Evolutionary conservation across 1,284 basidiomycete species (phyloP).

Genomic region (Thecaphora thlaspeos): DNA sequence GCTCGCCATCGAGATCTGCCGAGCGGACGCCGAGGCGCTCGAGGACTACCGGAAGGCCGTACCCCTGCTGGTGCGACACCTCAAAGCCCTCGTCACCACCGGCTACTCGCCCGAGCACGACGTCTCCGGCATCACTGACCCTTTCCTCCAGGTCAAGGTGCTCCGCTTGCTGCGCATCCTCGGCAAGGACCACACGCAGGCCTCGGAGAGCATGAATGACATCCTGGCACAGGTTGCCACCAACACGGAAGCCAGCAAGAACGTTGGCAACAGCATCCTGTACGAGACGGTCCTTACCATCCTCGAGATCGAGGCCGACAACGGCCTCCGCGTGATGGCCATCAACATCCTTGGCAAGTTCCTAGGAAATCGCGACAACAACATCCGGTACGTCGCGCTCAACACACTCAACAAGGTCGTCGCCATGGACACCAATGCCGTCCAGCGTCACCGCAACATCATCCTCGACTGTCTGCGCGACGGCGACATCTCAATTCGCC

Average conservation of each 20-base stretch:
- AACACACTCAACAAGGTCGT: conserved; percentile 99
- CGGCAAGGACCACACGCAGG: conserved; percentile 78
- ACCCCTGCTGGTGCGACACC: conserved; percentile 86
- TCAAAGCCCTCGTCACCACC: conserved; percentile 92
- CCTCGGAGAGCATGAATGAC: conserved; percentile 95
- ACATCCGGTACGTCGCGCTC: conserved; percentile 94
- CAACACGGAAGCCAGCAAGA: conserved; percentile 96
- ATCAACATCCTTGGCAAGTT: conserved; percentile 99
- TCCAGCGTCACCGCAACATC: conserved; percentile 95
- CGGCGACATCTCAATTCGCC: conserved; percentile 96
- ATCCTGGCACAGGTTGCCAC: conserved; percentile 98
- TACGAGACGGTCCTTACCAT: conserved; percentile 98
- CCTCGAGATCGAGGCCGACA: conserved; percentile 97
- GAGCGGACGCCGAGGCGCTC: conserved; percentile 71
- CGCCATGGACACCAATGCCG: conserved; percentile 94
- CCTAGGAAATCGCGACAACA: conserved; percentile 95
- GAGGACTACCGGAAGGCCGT: conserved; percentile 90
- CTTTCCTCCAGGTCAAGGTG: conserved; percentile 95
- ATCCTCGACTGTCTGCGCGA: conserved; percentile 97
- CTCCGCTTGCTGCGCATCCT: conserved; percentile 87
- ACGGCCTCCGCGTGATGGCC: conserved; percentile 93
- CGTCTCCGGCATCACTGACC: conserved; percentile 98
- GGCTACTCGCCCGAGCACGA: conserved; percentile 99
- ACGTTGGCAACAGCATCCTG: conserved; percentile 95
- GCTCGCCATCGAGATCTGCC: conserved; percentile 91